Base-by-base conservation (phyloP, 192 early-diverging fungal species). In the Funneliformis geosporum region DNA sequence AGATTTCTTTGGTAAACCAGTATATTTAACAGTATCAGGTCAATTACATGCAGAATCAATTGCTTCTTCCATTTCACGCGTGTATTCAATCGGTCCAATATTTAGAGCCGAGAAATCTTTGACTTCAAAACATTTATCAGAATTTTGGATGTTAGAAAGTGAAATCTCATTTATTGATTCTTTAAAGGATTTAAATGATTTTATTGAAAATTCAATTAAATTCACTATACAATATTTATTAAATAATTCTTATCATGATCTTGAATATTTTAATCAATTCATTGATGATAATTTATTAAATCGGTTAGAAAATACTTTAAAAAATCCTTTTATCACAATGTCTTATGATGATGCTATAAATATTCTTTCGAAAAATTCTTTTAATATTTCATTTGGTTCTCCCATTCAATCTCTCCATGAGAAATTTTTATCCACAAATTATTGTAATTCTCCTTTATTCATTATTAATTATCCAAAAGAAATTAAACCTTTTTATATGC, bases 71-170 rank as follows among this genome's bases (percentile, higher is more conserved):
- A 83, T 95, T 47, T 88, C 92, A 14, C 83, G 94, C 25, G 94
- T 95, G 1, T 97, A 93, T 81, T 93, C 93, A 0, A 87, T 97
- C 80, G 90, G 92, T 16, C 96, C 93, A 23, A 86, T 91, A 0
- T 97, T 97, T 79, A 86, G 96, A 11, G 96, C 96, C 11, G 96
- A 97, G 79, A 88, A 89, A 16, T 93, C 92, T 12, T 84, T 91
- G 75, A 94, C 93, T 5, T 90, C 93, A 7, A 90, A 95, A 28
- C 96, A 97, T 82, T 72, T 97, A 25, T 92, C 95, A 2, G 96
- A 97, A 83, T 97, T 97, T 76, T 96, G 95, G 94, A 97, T 97
- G 96, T 80, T 95, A 39, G 96, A 97, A 80, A 94, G 94, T 2
- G 96, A 97, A 79, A 87, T 92, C 46, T 90, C 94, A 0, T 96